phyloP scores from a whole-genome alignment of 176 grass and related monocot genomes.

The Triticum timopheevii region DNA sequence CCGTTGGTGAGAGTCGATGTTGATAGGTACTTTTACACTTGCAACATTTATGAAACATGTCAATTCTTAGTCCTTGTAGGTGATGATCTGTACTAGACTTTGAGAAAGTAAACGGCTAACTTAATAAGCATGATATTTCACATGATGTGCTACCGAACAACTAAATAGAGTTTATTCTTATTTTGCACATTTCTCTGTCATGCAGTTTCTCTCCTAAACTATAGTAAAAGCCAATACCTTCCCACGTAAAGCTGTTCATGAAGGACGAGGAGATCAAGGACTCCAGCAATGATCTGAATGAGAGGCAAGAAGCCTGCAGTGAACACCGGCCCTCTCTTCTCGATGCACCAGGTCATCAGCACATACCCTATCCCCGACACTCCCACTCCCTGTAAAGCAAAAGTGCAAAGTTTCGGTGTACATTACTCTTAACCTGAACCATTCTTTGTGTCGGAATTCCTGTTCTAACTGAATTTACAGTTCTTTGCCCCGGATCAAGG shows the following conservation, averaged over 20 bases:
- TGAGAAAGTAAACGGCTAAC: not conserved
- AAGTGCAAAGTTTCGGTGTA: slow-evolving; percentile 10
- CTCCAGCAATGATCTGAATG: slow-evolving; percentile 63
- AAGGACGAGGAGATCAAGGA: slow-evolving; percentile 56
- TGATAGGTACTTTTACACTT: not conserved
- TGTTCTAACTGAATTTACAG: not conserved
- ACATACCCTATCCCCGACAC: slow-evolving; percentile 59
- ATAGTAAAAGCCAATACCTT: slow-evolving; percentile 33
- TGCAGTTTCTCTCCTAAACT: not conserved
- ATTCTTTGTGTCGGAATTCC: not conserved
- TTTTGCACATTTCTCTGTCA: not conserved
- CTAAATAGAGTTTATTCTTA: not conserved
- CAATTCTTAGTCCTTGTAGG: not conserved
- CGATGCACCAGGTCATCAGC: slow-evolving; percentile 71
- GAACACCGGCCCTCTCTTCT: slow-evolving; percentile 67
- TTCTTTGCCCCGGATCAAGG: not conserved
- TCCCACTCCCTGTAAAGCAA: slow-evolving; percentile 45
- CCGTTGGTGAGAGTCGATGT: not conserved
- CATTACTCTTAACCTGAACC: not conserved
- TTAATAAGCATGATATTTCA: not conserved
- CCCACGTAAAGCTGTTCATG: slow-evolving; percentile 60
- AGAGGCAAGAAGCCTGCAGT: slow-evolving; percentile 70
- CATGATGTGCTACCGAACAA: not conserved
- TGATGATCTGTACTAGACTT: not conserved
- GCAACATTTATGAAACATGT: not conserved